phyloP scores from a whole-genome alignment of 495 filamentous ascomycete species.

The Podospora pseudoanserina region DNA sequence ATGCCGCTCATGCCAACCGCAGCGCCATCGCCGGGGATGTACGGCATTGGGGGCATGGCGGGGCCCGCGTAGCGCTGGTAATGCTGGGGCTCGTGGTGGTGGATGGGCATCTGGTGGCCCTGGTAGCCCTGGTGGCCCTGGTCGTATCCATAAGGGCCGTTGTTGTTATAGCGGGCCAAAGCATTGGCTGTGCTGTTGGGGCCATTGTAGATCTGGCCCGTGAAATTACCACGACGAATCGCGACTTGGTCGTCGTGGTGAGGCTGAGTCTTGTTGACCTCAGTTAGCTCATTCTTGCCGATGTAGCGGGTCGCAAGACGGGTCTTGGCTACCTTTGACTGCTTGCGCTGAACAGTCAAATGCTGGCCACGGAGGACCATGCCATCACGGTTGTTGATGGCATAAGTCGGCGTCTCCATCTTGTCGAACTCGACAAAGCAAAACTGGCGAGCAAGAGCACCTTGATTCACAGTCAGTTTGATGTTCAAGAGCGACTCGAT shows the following conservation, averaged over 20 bases:
- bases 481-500: slow-evolving; percentile 17
- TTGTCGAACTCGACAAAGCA: slow-evolving; percentile 52
- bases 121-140: neutral
- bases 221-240: neutral
- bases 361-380: slow-evolving; percentile 7
- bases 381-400: slow-evolving; percentile 30
- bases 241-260: neutral
- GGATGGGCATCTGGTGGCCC: neutral
- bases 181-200: neutral
- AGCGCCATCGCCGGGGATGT: neutral
- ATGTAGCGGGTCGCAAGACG: neutral
- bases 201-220: neutral
- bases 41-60: neutral
- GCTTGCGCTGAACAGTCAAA: slow-evolving; percentile 16
- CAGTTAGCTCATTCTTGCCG: neutral
- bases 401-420: slow-evolving; percentile 35
- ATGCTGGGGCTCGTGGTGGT: neutral
- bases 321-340: neutral
- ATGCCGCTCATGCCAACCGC: neutral
- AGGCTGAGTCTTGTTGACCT: neutral
- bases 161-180: neutral
- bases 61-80: neutral
- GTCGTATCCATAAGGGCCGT: neutral
- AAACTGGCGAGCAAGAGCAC: slow-evolving; percentile 19
- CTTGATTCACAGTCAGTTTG: neutral